Base-by-base conservation (phyloP, 1,284 basidiomycete species). In the Malassezia sp. region DNA sequence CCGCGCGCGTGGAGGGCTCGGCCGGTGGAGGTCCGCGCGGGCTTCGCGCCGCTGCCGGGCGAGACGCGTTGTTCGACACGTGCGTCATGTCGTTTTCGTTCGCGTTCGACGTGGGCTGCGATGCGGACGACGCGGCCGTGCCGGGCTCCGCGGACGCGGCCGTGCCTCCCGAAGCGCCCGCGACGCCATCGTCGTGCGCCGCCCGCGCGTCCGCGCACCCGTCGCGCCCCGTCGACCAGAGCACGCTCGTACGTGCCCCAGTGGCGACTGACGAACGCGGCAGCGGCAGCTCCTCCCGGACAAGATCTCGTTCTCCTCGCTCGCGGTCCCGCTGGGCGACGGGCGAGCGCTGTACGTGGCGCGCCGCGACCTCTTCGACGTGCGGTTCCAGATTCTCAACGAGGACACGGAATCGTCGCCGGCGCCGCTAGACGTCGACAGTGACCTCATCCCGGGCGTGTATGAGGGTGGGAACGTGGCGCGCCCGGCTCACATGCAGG, bases 281-380 rank as follows among this genome's bases (percentile, higher is more conserved):
- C 29, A 67, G 66, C 48, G 61, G 24, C 42, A 32, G 2, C 45
- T 52, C 10, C 59, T 71, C 5, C 70, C 69, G 2, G 59, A 63
- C 2, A 41, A 59, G 14, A 35, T 71, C 14, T 70, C 68, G 4
- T 70, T 63, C 52, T 64, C 69, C 9, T 53, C 64, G 2, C 45
- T 71, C 5, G 17, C 37, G 33, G 49, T 70, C 10, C 53, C 54
- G 7, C 31, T 60, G 4, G 39, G 5, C 18, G 23, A 11, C 23
- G 18, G 21, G 33, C n/a, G n/a, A n/a, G n/a, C n/a, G n/a, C n/a
- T n/a, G n/a, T 17, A 21, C 38, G 72, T 90, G 22, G 72, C 80
- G 3, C 80, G 87, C 8, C 76, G 90, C 38, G 90, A 96, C 72
- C 75, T 95, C 9, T 95, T 88, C 63, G 91, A 96, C 71, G 89